phyloP scores from a whole-genome alignment of 129 eudicot species.

The Apium graveolens region DNA sequence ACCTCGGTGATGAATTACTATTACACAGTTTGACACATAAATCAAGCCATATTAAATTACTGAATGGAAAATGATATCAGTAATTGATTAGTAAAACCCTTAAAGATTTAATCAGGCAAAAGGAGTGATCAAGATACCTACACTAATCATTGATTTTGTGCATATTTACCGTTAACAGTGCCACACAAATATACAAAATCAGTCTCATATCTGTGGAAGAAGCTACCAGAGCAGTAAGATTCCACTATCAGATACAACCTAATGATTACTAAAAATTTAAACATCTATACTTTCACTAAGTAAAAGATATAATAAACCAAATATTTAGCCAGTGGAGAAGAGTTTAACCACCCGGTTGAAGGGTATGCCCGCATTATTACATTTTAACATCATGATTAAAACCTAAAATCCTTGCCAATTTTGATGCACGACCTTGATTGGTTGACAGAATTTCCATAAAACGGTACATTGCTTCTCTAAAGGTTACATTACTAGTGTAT shows the following conservation, averaged over 20 bases:
- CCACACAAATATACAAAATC: background rate
- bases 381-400: background rate
- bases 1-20: background rate
- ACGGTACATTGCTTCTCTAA: background rate
- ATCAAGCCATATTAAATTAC: background rate
- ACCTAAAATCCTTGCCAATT: background rate
- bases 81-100: background rate
- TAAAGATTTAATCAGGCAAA: background rate
- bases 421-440: background rate
- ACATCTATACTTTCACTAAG: background rate
- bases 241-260: background rate
- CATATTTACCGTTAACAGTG: background rate
- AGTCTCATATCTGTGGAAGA: background rate
- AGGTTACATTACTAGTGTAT: background rate
- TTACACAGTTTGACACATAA: background rate
- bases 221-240: background rate
- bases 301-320: background rate
- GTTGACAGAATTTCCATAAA: background rate
- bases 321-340: background rate
- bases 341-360: background rate
- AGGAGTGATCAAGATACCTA: background rate
- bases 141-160: background rate
- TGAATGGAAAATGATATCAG: background rate
- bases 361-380: background rate
- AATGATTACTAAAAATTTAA: background rate